Base-by-base conservation (phyloP, 352 stramenopile genomes). In the Globisporangium echinulatum region DNA sequence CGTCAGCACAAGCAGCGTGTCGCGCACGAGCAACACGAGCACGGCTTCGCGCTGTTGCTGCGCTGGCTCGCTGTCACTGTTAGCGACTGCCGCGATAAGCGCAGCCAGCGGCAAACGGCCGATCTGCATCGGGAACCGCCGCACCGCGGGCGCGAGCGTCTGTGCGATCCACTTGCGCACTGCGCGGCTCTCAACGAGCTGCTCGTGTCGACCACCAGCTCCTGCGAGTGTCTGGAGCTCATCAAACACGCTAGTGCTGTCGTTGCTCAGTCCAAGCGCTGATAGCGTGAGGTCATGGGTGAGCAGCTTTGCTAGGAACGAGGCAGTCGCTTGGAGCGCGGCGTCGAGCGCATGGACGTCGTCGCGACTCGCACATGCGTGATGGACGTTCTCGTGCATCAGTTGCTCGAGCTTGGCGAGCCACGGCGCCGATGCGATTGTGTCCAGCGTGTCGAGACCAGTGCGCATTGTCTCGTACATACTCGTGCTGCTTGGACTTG, bases 371-470 rank as follows among this genome's bases (percentile, higher is more conserved):
- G 78, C 75, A 8, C 78, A 88, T 40, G 68, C 52, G 58, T 88
- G 78, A 57, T 85, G 78, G 14, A 83, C 62, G 43, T 78, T 78
- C 58, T 75, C 70, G 56, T 88, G 75, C 70, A 83, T 70, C 57
- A 83, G 70, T 19, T 54, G 53, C 57, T 86, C 78, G 8, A 86
- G 33, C 13, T 72, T 74, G 0, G 52, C 48, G 43, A 88, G 54
- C 64, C 67, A 64, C n/a, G 61, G 74, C 52, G 60, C 67, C 50
- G 52, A 74, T 59, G 38, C 82, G 58, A 17, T 55, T 2, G 46
- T 66, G 59, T n/a, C 70, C 70, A 40, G 38, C 56, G 49, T 37
- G 43, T 15, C 13, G n/a, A 48, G 13, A 15, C 43, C 49, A 1
- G 38, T 25, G 15, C 11, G 48, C 38, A 56, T 4, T 38, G 38